Evolutionary conservation across 768 basidiomycete genomes (phyloP), one percentile per base, ranked within the genome.

Genomic region (Boletus rubroflammeus): DNA sequence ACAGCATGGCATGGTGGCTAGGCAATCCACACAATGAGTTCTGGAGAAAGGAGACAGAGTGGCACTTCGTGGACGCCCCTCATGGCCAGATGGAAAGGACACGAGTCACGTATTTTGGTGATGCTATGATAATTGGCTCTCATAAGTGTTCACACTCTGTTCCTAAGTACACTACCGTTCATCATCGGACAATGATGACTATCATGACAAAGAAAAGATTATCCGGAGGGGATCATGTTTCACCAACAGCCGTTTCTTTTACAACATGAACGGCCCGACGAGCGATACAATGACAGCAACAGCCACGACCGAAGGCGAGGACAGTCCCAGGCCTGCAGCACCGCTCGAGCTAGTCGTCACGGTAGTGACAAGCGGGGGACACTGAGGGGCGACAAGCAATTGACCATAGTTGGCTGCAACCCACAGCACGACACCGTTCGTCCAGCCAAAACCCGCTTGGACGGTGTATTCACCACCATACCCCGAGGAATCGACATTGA

Each of bases 371-470:
- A 80, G 63, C 19, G 72, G 45, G 5, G 91, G 91, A 62, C 91
- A 93, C 31, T 73, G 53, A 0, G 90, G 91, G 1, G 77, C 70
- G 44, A 75, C 79, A 41, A 93, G 76, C 13, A 80, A 67, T 2
- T 74, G 46, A 0, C 88, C 90, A 62, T 85, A 90, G 42, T 75
- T 78, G 57, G 79, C 81, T 19, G 88, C 84, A 21, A 88, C 74
- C 85, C 87, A 92, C 36, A 93, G 78, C 50, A 83, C 65, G 9
- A 85, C 89, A 19, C 90, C 90, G 62, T 93, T 93, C 39, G 90
- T 92, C 91, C 92, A 94, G 17, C 91, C 90, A 64, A 93, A 93
- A 21, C 90, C 90, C 14, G 81, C 83, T 72, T 93, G 90, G 4
- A 94, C 93, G 3, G 84, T 88, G 62, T 97, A 96, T 75, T 94